These are phyloP conservation scores for Adiantum capillusveneris DNA, from an alignment of 75 land plant genomes.

Conservation along the genomic window DNA sequence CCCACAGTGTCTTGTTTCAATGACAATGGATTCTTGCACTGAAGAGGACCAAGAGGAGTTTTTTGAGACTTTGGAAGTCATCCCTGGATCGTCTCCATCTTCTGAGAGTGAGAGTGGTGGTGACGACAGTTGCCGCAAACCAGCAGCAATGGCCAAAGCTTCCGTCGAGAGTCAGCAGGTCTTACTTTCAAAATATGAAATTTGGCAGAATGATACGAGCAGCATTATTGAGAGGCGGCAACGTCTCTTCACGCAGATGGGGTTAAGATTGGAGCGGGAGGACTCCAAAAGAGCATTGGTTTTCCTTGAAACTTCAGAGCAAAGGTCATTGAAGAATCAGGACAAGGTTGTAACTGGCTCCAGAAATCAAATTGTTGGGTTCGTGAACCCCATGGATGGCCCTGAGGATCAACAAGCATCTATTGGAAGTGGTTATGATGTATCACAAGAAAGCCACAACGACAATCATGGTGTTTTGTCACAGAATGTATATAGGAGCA, in stretches of 20 bases:
- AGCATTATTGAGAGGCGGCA: conserved; percentile 69
- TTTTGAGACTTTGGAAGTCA: conserved; percentile 49
- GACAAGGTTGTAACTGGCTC: background rate
- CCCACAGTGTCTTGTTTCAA: background rate
- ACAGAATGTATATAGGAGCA: too few relatives aligned
- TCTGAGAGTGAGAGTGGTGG: conserved; percentile 20
- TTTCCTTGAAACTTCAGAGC: background rate
- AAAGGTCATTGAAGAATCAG: background rate
- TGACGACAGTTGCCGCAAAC: background rate
- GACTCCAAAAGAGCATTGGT: conserved; percentile 4
- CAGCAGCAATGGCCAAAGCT: background rate
- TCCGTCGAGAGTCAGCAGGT: conserved; percentile 8
- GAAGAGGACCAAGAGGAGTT: conserved; percentile 38
- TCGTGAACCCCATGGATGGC: background rate
- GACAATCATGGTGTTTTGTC: too few relatives aligned
- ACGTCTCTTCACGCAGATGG: conserved; percentile 60
- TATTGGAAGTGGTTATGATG: too few relatives aligned
- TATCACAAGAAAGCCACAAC: too few relatives aligned
- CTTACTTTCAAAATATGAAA: conserved; percentile 42
- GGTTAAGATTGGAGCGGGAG: conserved; percentile 27
- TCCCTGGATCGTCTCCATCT: conserved; percentile 26
- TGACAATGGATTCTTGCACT: conserved; percentile 7
- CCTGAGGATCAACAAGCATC: background rate
- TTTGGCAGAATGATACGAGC: conserved; percentile 67
- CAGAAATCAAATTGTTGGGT: too few relatives aligned